Base-by-base conservation (phyloP, 495 filamentous ascomycete species). In the Thermothielavioides terrestris region DNA sequence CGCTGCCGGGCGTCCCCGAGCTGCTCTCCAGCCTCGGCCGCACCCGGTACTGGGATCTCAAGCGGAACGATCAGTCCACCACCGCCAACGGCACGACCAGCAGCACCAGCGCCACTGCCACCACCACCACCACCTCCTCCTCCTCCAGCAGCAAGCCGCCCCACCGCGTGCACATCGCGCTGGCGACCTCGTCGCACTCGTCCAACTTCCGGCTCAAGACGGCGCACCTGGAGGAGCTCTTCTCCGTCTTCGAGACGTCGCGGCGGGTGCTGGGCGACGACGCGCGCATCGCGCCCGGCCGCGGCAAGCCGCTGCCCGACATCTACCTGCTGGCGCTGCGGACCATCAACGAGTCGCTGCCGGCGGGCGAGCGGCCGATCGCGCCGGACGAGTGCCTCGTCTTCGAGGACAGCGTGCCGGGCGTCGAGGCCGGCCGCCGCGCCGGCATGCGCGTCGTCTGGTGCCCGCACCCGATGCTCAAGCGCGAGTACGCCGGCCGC, bases 401-500 rank as follows among this genome's bases (percentile, higher is more conserved):
- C 0, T 96, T 99, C 60, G 92, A 99, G 66, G 92, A 99, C 64
- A 83, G 81, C 21, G 90, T 97, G 3, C 87, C 88, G 0, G 92
- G 92, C 0, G 88, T 95, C 0, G 92, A 99, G 69, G 80, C 90
- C 9, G 92, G 89, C 10, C 71, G 92, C 26, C 78, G 92, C 48
- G 92, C 94, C 0, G 94, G 94, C 0, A 97, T 97, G 94, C 77
- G 88, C 52, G 92, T 95, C 8, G 73, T 94, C 1, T 99, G 92
- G 92, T 83, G 81, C 54, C 92, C 92, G 6, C 90, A 97, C 72
- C 77, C 80, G 2, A 86, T 80, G 63, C 66, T 99, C 22, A 69
- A 86, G 70, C 74, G 78, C 57, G 82, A 86, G 62, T 94, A 85
- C 59, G 68, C 66, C 32, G 90, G 88, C 4, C 76, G 82, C 35